Conservation (phyloP, 257 asterid genomes). For the Solanum sejunctum region DNA sequence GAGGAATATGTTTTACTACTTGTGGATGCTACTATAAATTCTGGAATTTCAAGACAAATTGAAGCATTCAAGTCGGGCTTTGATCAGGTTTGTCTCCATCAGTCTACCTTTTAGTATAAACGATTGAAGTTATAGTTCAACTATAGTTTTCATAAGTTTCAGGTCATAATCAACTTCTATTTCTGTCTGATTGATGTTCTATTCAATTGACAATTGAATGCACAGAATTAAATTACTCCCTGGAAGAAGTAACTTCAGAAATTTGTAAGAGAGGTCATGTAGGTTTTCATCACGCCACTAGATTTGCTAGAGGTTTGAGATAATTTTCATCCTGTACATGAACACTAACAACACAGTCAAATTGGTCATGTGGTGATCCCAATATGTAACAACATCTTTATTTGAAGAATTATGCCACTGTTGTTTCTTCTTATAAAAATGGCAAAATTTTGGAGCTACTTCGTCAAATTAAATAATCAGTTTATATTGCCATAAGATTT, state of each 20-base stretch:
- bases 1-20: slow-evolving; percentile 54
- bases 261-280: neutral
- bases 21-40: slow-evolving; percentile 58
- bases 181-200: neutral
- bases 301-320: neutral
- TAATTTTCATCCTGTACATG: neutral
- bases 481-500: neutral
- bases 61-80: slow-evolving; percentile 93
- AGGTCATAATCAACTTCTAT: neutral
- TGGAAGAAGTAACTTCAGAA: neutral
- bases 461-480: neutral
- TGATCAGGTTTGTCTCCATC: slow-evolving; percentile 44
- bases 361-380: neutral
- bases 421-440: neutral
- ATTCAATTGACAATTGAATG: neutral
- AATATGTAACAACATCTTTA: neutral
- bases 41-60: slow-evolving; percentile 83
- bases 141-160: neutral
- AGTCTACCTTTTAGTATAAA: neutral
- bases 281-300: neutral
- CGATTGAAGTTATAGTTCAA: neutral
- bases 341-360: neutral
- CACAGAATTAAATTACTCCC: neutral
- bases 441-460: neutral
- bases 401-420: neutral